Evolutionary conservation across 1,284 basidiomycete genomes (phyloP).

Genomic region (Schizophyllum commune): DNA sequence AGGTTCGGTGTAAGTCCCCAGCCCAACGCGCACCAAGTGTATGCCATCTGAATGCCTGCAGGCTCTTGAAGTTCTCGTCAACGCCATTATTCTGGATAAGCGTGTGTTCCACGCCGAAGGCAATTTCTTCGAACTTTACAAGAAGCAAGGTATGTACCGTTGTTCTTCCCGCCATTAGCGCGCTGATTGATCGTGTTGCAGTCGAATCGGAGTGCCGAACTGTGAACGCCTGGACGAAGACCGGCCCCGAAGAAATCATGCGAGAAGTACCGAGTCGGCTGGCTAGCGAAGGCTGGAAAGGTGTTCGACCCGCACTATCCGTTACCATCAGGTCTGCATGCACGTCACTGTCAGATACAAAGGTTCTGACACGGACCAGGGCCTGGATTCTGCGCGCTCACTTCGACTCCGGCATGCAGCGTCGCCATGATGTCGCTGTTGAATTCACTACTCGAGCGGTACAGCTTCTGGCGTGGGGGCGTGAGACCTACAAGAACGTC

Average conservation of each 20-base stretch:
- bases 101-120: conserved; percentile 23
- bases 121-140: conserved; percentile 16
- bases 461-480: conserved; percentile 18
- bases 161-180: background rate
- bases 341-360: background rate
- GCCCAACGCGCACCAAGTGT: too few relatives aligned
- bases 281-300: conserved; percentile 19
- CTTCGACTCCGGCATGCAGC: conserved; percentile 8
- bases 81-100: conserved; percentile 25
- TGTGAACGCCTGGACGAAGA: conserved; percentile 11
- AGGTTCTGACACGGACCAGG: conserved; percentile 10
- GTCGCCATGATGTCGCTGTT: conserved; percentile 9
- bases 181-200: conserved; percentile 2
- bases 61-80: conserved; percentile 20
- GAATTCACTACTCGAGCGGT: conserved; percentile 15
- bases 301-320: conserved; percentile 21
- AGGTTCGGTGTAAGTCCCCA: background rate
- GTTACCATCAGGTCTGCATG: conserved; percentile 21
- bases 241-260: conserved; percentile 17
- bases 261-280: conserved; percentile 17
- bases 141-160: conserved; percentile 20
- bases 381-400: conserved; percentile 22
- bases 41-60: conserved; percentile 5
- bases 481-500: conserved; percentile 17
- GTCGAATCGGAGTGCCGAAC: conserved; percentile 14